Base-by-base conservation (phyloP, 441 rosid species). In the Pelargonium cotyledonis region DNA sequence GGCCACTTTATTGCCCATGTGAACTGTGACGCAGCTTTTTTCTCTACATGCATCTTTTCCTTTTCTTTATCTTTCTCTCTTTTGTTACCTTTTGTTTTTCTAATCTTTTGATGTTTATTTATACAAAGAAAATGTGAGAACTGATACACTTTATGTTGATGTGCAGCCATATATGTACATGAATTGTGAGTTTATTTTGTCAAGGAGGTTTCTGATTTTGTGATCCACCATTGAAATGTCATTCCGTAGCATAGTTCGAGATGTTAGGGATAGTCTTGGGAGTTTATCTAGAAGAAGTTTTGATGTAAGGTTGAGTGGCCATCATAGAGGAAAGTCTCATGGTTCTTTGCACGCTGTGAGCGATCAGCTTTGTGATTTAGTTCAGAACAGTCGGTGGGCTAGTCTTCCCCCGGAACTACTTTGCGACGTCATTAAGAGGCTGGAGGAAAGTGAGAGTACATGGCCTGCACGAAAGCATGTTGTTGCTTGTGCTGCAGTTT, bases 401-500 rank as follows among this genome's bases (percentile, higher is more conserved):
- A 79, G 91, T 75, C 95, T 94, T 4, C 99, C 99, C 26, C 97
- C 95, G 0, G 97, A 94, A 83, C 85, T 91, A 55, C 76, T 91
- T 49, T 85, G 84, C 4, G 97, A 94, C 72, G 99, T 94, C 72
- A 91, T 94, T 70, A 91, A 85, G 82, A 84, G 97, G 76, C 84
- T 94, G 67, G 98, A 94, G 83, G 94, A 89, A 23, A 91, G 97
- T 26, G 99, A 91, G 82, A 82, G 91, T 66, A 81, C 73, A 0
- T 94, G 99, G 99, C 99, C 99, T 74, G 83, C 91, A 76, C 92
- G 97, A 41, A 88, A 72, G 79, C 80, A 94, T 73, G 97, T 94
- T 19, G 95, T 94, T 70, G 89, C 97, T 31, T 94, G 97, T 78
- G 97, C 97, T 77, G 90, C 95, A 0, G 97, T 94, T 6, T 94